Conservation (phyloP, 139 green algal species). For the Pleodorina starrii region DNA sequence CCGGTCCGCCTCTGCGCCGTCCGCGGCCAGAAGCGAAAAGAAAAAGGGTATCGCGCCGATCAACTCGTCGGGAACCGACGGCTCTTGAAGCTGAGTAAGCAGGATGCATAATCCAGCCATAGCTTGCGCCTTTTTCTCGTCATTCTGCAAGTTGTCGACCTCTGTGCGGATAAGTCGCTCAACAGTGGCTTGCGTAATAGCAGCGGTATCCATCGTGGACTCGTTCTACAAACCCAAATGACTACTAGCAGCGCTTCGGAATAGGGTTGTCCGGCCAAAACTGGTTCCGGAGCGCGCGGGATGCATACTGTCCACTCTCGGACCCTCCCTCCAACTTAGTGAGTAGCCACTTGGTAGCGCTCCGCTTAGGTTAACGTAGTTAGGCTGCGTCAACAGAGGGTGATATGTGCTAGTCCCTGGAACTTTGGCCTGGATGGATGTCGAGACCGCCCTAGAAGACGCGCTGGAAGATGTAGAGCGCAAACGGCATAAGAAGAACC, state of each 20-base stretch:
- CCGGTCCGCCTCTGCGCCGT: not conserved
- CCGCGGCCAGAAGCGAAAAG: not conserved
- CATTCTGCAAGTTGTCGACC: not conserved
- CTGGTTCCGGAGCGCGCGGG: not conserved
- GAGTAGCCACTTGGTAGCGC: too few relatives aligned
- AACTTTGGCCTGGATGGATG: too few relatives aligned
- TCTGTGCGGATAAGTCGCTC: slow-evolving; percentile 7
- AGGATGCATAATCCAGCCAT: slow-evolving; percentile 26
- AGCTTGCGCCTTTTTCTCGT: not conserved
- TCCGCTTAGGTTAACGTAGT: too few relatives aligned
- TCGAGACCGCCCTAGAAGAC: slow-evolving; percentile 1
- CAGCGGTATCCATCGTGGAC: slow-evolving; percentile 24
- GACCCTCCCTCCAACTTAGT: too few relatives aligned
- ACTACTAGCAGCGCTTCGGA: too few relatives aligned
- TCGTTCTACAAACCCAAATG: not conserved
- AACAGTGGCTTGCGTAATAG: not conserved
- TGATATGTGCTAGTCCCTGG: too few relatives aligned
- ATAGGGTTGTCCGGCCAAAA: too few relatives aligned
- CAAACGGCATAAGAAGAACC: slow-evolving; percentile 61
- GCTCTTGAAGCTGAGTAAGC: slow-evolving; percentile 31
- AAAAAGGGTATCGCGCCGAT: not conserved
- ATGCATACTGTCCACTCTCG: not conserved
- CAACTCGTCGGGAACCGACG: slow-evolving; percentile 7
- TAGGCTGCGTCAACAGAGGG: too few relatives aligned
- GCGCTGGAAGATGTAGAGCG: slow-evolving; percentile 54